Conservation (phyloP, 352 stramenopile species). For the Phytophthora megakarya region DNA sequence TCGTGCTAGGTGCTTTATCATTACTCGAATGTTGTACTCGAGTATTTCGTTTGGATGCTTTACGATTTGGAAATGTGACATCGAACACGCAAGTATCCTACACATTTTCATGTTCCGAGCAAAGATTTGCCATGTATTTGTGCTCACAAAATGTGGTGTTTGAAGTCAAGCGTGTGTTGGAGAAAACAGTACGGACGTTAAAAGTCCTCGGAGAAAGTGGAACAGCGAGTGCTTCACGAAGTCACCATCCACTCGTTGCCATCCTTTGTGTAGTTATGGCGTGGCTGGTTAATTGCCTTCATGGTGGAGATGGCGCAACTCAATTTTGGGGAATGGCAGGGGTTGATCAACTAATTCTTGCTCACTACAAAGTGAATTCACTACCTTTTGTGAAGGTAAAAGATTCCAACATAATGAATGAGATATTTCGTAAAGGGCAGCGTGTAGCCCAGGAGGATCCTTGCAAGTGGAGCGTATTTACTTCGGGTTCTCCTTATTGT, state of each 20-base stretch:
- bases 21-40: constrained; percentile 47
- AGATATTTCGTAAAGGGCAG: constrained; percentile 22
- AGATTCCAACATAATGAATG: constrained; percentile 44
- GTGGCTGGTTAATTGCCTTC: constrained; percentile 48
- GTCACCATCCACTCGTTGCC: constrained; percentile 24
- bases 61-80: background rate
- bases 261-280: constrained; percentile 30
- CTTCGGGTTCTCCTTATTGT: background rate
- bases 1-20: constrained; percentile 41
- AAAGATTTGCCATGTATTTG: constrained; percentile 23
- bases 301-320: constrained; percentile 40
- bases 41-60: constrained; percentile 36
- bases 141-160: constrained; percentile 21
- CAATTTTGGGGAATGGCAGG: constrained; percentile 38
- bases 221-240: constrained; percentile 21
- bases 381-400: constrained; percentile 42
- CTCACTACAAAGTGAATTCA: constrained; percentile 37
- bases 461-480: constrained; percentile 24
- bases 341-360: constrained; percentile 29
- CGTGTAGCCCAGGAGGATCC: background rate
- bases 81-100: background rate
- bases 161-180: constrained; percentile 33
- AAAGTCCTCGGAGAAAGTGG: constrained; percentile 42
- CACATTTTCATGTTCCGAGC: constrained; percentile 10
- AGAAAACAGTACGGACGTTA: constrained; percentile 22